These are phyloP conservation scores for Groenewaldozyma tartarivorans DNA, from an alignment of 805 yeast species.

Conservation along the genomic window DNA sequence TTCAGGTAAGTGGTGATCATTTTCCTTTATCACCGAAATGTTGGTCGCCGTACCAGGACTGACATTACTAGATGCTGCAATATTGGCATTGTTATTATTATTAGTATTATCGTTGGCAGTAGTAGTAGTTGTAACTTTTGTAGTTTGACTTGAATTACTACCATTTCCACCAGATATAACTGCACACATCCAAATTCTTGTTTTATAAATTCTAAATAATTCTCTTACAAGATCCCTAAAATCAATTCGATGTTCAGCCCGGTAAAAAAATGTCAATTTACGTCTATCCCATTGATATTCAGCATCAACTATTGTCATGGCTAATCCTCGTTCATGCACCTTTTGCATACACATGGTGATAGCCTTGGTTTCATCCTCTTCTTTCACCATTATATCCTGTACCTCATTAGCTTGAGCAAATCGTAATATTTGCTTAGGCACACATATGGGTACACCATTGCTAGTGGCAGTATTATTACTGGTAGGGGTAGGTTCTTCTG, in stretches of 20 bases:
- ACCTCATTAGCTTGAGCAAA: slow-evolving; percentile 56
- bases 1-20: too few relatives aligned
- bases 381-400: slow-evolving; percentile 46
- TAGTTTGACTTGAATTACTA: too few relatives aligned
- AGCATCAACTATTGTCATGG: slow-evolving; percentile 61
- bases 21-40: too few relatives aligned
- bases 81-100: neutral
- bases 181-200: slow-evolving; percentile 85
- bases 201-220: slow-evolving; percentile 63
- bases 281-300: slow-evolving; percentile 82
- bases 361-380: slow-evolving; percentile 62
- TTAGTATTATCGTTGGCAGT: neutral
- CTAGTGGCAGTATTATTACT: slow-evolving; percentile 13
- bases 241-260: slow-evolving; percentile 58
- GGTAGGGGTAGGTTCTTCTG: slow-evolving; percentile 10
- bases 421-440: slow-evolving; percentile 59
- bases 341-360: slow-evolving; percentile 52
- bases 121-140: neutral
- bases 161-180: slow-evolving; percentile 25
- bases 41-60: too few relatives aligned
- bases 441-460: slow-evolving; percentile 39
- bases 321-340: slow-evolving; percentile 37
- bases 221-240: slow-evolving; percentile 71
- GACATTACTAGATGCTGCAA: too few relatives aligned
- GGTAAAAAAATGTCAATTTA: slow-evolving; percentile 67